A percentile compares a stretch with the other conserved stretches of the same genome.
phyloP scores from a whole-genome alignment of 1,284 basidiomycete species.

The Cryptococcus sp. region DNA sequence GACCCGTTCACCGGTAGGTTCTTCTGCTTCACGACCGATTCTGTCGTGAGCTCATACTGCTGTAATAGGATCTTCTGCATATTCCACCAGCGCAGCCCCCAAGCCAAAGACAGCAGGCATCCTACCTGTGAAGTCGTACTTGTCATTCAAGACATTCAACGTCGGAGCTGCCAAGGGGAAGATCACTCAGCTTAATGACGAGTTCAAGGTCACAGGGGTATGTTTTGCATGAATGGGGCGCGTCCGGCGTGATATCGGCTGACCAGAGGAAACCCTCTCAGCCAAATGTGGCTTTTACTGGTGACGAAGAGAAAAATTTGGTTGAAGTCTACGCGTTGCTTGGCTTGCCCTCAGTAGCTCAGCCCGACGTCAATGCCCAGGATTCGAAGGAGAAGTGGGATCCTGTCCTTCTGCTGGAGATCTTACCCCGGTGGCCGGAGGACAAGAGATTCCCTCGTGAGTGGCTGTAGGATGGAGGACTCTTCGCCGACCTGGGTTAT shows the following conservation, averaged over 20 bases:
- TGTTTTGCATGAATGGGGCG: constrained; percentile 54
- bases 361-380: constrained; percentile 27
- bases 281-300: constrained; percentile 71
- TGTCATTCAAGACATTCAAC: constrained; percentile 85
- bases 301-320: constrained; percentile 65
- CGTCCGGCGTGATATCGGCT: not conserved
- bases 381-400: constrained; percentile 55
- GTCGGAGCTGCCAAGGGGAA: constrained; percentile 83
- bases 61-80: constrained; percentile 36
- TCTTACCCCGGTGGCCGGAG: constrained; percentile 77
- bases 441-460: constrained; percentile 79
- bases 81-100: constrained; percentile 34
- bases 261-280: constrained; percentile 38
- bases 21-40: too few species aligned
- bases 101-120: constrained; percentile 43
- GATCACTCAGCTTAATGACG: constrained; percentile 76
- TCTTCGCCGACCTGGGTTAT: not conserved
- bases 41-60: not conserved
- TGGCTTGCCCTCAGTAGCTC: constrained; percentile 57
- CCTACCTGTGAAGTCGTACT: constrained; percentile 55
- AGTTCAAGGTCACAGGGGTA: constrained; percentile 56
- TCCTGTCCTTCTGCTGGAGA: constrained; percentile 64
- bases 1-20: constrained; percentile 18
- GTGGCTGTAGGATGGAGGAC: constrained; percentile 22
- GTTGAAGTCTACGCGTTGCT: constrained; percentile 69